phyloP scores from a whole-genome alignment of 176 grass and related monocot species.

The Cenchrus fungigraminus region DNA sequence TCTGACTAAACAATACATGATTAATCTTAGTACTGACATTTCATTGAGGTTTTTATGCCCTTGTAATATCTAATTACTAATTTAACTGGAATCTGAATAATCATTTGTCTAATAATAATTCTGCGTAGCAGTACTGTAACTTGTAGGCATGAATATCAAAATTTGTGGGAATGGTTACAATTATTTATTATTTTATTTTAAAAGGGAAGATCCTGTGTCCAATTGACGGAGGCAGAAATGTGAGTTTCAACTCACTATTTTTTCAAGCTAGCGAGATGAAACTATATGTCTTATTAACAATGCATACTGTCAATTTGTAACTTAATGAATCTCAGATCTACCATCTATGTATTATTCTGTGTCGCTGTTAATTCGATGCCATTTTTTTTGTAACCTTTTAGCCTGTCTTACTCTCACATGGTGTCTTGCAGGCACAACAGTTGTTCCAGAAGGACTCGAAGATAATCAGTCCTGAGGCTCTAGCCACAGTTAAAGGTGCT shows the following conservation, averaged over 20 bases:
- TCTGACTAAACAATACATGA: not conserved
- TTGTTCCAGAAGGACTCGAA: constrained; percentile 75
- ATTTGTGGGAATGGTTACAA: not conserved
- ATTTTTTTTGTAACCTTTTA: not conserved
- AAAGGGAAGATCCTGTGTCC: not conserved
- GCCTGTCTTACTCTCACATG: not conserved
- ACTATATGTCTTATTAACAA: not conserved
- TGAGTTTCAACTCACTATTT: not conserved
- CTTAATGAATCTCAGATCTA: not conserved
- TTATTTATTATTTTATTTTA: not conserved
- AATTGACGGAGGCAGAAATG: not conserved
- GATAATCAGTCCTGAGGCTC: constrained; percentile 61
- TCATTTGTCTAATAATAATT: not conserved
- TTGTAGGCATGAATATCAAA: not conserved
- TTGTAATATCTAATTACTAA: not conserved
- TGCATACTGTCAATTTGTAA: not conserved
- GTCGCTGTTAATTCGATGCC: not conserved
- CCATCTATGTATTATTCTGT: too few relatives aligned
- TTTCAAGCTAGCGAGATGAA: not conserved
- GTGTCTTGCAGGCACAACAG: constrained; percentile 46
- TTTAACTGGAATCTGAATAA: not conserved
- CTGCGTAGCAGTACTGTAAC: too few relatives aligned
- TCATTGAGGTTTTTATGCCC: not conserved
- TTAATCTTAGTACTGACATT: not conserved
- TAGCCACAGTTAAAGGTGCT: constrained; percentile 72